Evolutionary conservation across 2,329 filamentous ascomycete species (phyloP), one percentile per base, ranked within the genome.

Genomic region (Ceratocystis destructans): DNA sequence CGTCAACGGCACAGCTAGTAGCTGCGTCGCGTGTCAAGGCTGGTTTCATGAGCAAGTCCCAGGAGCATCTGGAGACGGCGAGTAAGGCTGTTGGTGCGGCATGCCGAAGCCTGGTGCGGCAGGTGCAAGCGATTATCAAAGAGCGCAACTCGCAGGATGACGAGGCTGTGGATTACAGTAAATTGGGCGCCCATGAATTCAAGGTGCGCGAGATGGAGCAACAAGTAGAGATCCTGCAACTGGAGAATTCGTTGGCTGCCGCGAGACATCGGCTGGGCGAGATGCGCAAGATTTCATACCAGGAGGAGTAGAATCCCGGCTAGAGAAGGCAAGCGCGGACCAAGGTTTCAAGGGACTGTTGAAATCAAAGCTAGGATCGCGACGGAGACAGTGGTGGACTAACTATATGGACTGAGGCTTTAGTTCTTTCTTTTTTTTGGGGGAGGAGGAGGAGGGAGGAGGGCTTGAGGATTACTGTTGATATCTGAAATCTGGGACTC

Each of bases 161-260:
- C 45, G 91, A 96, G 65, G 80, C 83, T 63, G 85, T 95, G 25
- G 94, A 99, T 75, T 99, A 97, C 76, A 81, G 83, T 55, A 89
- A 91, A 78, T 79, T 99, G 61, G 92, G 89, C 69, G 86, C 88
- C 41, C 93, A 96, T 76, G 94, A 99, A 78, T 97, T 99, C 81
- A 99, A 99, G 82, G 91, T 96, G 64, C 84, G 88, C 72, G 92
- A 99, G 79, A 99, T 99, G 94, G 94, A 99, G 79, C 94, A 99
- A 75, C 94, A 99, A 89, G 94, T 99, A 74, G 92, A 99, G 77
- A 99, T 99, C 71, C 80, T 97, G 66, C 91, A 97, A 76, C 82
- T 99, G 70, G 92, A 97, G 78, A 99, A 97, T 73, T 79, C 84
- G 33, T 82, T 99, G 48, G 82, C 86, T 7, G 80, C 88, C 41